Evolutionary conservation across 371 early-diverging fungal species (phyloP).

Genomic region (Mortierella sp.): DNA sequence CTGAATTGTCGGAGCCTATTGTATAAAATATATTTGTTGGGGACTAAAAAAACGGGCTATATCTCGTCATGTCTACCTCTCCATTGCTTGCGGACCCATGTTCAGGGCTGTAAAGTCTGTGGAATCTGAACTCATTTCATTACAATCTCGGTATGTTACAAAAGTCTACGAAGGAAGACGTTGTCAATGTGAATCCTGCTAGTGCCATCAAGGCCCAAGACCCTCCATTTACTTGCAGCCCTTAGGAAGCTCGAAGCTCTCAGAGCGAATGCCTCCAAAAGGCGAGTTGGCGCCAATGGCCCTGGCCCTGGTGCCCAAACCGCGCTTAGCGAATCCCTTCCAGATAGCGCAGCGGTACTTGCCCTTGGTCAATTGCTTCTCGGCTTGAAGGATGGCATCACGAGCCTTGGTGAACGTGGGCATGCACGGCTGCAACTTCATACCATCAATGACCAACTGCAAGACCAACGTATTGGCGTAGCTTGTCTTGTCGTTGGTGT

Average conservation of each 20-base stretch:
- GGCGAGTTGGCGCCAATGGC: slow-evolving; percentile 69
- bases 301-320: slow-evolving; percentile 82
- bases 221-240: slow-evolving; percentile 54
- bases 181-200: too few species aligned
- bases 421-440: slow-evolving; percentile 94
- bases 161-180: too few species aligned
- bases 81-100: too few species aligned
- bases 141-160: too few species aligned
- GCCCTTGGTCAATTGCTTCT: slow-evolving; percentile 80
- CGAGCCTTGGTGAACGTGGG: slow-evolving; percentile 93
- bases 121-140: too few species aligned
- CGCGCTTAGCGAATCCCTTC: slow-evolving; percentile 93
- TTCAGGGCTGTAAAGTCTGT: too few species aligned
- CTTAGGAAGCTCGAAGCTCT: slow-evolving; percentile 70
- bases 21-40: too few species aligned
- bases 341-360: slow-evolving; percentile 88
- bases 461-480: slow-evolving; percentile 90
- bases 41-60: too few species aligned
- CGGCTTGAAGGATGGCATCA: slow-evolving; percentile 93
- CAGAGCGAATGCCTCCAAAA: slow-evolving; percentile 71
- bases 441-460: slow-evolving; percentile 90
- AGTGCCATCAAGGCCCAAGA: too few species aligned
- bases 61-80: too few species aligned
- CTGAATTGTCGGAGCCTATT: too few species aligned
- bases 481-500: slow-evolving; percentile 39